Evolutionary conservation across 371 early-diverging fungal genomes (phyloP), one percentile per base, ranked within the genome.

Genomic region (Circinella minor): DNA sequence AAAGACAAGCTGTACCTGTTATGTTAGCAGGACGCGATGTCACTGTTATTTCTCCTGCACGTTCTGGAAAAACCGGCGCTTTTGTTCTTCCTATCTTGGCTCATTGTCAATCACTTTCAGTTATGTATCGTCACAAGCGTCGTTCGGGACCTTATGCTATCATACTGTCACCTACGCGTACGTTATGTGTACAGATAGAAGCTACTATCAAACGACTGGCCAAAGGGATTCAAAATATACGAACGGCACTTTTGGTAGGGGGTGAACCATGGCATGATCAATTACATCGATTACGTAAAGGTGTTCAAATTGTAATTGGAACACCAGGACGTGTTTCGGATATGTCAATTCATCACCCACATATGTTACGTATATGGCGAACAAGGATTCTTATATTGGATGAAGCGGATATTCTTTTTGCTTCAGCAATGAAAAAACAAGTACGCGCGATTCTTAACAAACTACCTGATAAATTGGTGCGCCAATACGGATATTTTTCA

Each of bases 1-100:
- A 94, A 66, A 85, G 91, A 78, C 90, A 91, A 68, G 88, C 86
- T 1, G 78, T 93, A 14, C 90, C 94, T 3, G 78, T 87, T 17
- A 85, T 85, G 6, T 73, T 94, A 7, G 84, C 82, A 13, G 88
- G 90, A 15, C 80, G 90, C n/a, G 94, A 94, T 66, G 75, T 92
- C 34, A 74, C 90, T 55, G 90, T 86, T 39, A 82, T 86, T 43
- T 90, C 93, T 15, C 91, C 90, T 4, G 91, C 92, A 2, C 85
- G 90, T n/a, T 77, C 87, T 17, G 90, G 90, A 13, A 90, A 90
- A 67, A 89, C 90, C 3, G 84, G 75, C 0, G 80, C 82, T 3
- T 89, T 80, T 54, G 67, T 87, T 34, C 78, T 90, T 14, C 88
- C 90, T 15, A 72, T 80, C 57, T 54, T 90, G 13, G 76, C 75